Evolutionary conservation across 345 rosid species (phyloP), one percentile per base, ranked within the genome.

Genomic region (Citrus medica): DNA sequence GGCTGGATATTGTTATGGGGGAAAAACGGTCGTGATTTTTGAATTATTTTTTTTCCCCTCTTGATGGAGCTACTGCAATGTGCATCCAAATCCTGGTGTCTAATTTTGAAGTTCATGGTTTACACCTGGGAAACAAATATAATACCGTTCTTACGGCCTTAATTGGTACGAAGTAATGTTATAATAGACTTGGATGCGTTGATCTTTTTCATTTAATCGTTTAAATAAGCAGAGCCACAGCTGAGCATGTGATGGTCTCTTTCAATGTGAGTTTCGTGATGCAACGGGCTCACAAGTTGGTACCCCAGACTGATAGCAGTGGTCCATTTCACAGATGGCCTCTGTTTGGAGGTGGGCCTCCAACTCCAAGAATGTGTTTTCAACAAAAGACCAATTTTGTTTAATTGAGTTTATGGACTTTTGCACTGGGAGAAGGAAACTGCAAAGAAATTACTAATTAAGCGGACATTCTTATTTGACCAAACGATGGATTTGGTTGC

Each of bases 341-440:
- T 17, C 27, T 51, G 76, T 71, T 58, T 48, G 69, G 33, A 21
- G 21, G 68, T 69, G 79, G 80, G 56, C 79, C 87, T 58, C 66
- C 48, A 27, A 62, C 87, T 64, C 61, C 58, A 17, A 55, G 73
- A 67, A 71, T 65, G 55, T 61, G 73, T 40, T 69, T 32, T 8
- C 69, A 42, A 69, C n/a, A 14, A 19, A 70, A 59, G 64, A 33
- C 64, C 40, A 56, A 21, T 55, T 10, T 58, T 35, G n/a, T 71
- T 33, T 27, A 14, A 14, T 19, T 63, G 46, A 71, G 28, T 58
- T 55, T 17, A 21, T 53, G 30, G 30, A 40, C 30, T 37, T 35
- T 37, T 38, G 24, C 32, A 10, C 37, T 22, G 33, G 2, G 59
- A 56, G 35, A 13, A 22, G 5, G 19, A 24, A 68, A 40, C 60